Conservation (phyloP, 768 basidiomycete genomes). For the Suillus ampliporus region DNA sequence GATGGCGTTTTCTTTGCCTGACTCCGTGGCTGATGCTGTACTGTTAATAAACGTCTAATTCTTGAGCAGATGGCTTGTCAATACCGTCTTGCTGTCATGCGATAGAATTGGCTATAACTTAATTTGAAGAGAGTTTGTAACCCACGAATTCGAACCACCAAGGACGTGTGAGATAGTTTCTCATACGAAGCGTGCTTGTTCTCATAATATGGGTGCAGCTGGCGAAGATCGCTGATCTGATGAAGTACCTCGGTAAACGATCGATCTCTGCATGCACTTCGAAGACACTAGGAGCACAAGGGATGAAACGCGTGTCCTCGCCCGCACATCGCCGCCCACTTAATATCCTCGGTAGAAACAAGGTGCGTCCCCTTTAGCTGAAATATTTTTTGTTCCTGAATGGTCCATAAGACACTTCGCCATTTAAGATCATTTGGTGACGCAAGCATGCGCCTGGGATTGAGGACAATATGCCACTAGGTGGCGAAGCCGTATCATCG, state of each 20-base stretch:
- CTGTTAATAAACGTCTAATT: neutral
- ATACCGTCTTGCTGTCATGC: neutral
- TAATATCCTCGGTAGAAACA: neutral
- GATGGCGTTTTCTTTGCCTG: conserved; percentile 42
- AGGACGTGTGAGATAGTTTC: neutral
- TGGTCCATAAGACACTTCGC: too few species aligned
- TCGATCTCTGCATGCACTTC: neutral
- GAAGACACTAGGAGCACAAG: neutral
- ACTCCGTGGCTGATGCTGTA: neutral
- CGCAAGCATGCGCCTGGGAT: neutral
- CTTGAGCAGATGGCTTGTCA: neutral
- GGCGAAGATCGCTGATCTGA: neutral
- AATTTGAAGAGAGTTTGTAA: conserved; percentile 1
- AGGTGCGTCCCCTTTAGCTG: neutral
- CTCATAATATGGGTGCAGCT: conserved; percentile 1
- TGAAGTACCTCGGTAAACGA: neutral
- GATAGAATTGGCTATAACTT: neutral
- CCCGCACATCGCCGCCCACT: neutral
- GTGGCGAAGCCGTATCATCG: neutral
- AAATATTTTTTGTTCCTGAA: neutral
- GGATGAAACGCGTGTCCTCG: neutral
- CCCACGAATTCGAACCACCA: neutral
- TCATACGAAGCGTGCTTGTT: neutral
- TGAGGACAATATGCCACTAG: neutral
- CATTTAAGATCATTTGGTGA: neutral